Base-by-base conservation (phyloP, 345 rosid genomes). In the Iberis pinnata region DNA sequence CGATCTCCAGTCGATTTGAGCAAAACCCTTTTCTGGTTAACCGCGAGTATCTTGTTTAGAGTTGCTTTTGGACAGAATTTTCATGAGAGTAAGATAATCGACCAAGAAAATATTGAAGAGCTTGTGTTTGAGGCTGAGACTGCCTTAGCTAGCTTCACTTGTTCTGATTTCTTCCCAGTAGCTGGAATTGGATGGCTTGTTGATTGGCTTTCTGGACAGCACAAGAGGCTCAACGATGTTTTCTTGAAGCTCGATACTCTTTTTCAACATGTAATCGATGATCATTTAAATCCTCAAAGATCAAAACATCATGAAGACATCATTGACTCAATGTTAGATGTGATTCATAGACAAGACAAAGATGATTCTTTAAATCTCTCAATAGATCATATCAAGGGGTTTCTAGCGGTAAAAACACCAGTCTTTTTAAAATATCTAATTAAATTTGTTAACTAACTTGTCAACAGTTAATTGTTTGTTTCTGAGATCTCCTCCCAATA, bases 111-210 rank as follows among this genome's bases (percentile, higher is more conserved):
- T 8, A 36, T 78, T 20, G 60, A 61, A 1, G 60, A 25, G 29
- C 14, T 75, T 25, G 27, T 76, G 11, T 38, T 59, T 12, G 81
- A 78, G 64, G 45, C 68, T 1, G 60, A 67, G 38, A 65, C 39
- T 2, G 57, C 73, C 31, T 18, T 54, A 0, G 65, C 36, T 3
- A 56, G 73, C 24, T 69, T 75, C 49, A 70, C 45, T 38, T 41
- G 42, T 49, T 54, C 73, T 5, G 81, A 83, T 47, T 62, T 68
- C 41, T 72, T 78, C 32, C 86, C 81, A 10, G 8, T 35, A 8
- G 22, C 67, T 18, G 77, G 80, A 9, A 18, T 65, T 2, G 80
- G 86, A 40, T 63, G 80, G 79, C 59, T 75, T 1, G 25, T 73
- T 2, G 82, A 80, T 41, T 13, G 65, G 59, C 12, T 63, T 4